Base-by-base conservation (phyloP, 352 stramenopile species). In the Phytophthora megakarya region DNA sequence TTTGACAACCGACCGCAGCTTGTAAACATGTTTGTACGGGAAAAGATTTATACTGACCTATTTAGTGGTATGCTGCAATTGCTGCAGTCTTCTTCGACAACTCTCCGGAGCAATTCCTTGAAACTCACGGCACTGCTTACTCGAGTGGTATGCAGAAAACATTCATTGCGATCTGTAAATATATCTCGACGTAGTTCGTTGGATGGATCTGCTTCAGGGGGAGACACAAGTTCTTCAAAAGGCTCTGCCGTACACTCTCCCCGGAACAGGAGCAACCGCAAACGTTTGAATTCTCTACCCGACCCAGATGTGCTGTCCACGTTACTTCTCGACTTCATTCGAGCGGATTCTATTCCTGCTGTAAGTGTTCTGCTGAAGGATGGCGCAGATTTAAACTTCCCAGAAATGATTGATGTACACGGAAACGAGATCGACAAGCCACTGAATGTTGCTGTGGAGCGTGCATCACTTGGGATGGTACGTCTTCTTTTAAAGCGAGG, bases 401-500 rank as follows among this genome's bases (percentile, higher is more conserved):
- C 81, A 3, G 64, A 57, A 13, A 70, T 79, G 10, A 53, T 80
- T 23, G 82, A 91, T 23, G 53, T 72, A 25, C 40, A 75, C 33
- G 81, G 76, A 4, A 57, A 78, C 6, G 81, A 91, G 22, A 70
- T 89, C 26, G 80, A 92, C 18, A 89, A 89, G 43, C 82, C 84
- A 10, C 63, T 95, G 1, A 74, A 89, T 44, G 70, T 88, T 37
- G 86, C 86, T 2, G 73, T 79, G n/a, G 67, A 84, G 43, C 61
- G 74, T 45, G 73, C 78, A 11, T 92, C 84, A 6, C 65, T 95
- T 11, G 62, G 58, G 21, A 93, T 95, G 84, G 74, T 95, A 32
- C 76, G 81, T 3, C 86, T 92, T 38, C 69, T 95, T 13, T 39
- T 93, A n/a, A 91, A 90, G 49, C 79, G 81, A 43, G 86, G 86